Percentiles rank a stretch among this genome's conserved stretches.
These are phyloP conservation scores for Murraya koenigii DNA, from an alignment of 345 rosid genomes.

Conservation along the genomic window DNA sequence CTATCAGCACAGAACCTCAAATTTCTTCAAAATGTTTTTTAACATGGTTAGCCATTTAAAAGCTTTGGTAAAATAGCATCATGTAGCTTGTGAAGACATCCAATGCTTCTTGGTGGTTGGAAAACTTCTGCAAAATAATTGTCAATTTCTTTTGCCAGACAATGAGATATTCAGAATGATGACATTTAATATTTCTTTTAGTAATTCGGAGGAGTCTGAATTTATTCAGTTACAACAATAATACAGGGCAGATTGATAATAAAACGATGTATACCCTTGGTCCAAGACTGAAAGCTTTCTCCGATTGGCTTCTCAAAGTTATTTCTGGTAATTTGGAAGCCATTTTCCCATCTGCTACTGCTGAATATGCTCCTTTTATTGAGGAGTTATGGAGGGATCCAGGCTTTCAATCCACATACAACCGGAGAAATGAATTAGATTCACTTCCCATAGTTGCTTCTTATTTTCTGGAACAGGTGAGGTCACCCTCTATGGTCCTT, in stretches of 20 bases:
- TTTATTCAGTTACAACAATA: slow-evolving; percentile 17
- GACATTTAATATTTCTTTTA: slow-evolving; percentile 5
- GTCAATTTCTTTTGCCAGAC: no score
- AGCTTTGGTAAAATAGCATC: background rate
- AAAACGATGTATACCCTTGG: slow-evolving; percentile 42
- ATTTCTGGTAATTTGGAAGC: slow-evolving; percentile 72
- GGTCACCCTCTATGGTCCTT: slow-evolving; percentile 11
- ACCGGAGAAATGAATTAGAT: slow-evolving; percentile 60
- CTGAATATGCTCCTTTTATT: slow-evolving; percentile 61
- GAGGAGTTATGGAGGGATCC: slow-evolving; percentile 73
- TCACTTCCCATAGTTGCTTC: slow-evolving; percentile 68
- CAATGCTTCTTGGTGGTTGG: background rate
- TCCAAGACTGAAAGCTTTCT: slow-evolving; percentile 55
- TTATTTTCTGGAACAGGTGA: slow-evolving; percentile 82
- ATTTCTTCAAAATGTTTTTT: background rate
- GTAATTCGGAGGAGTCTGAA: slow-evolving; percentile 6
- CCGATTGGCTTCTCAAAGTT: slow-evolving; percentile 66
- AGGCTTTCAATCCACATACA: slow-evolving; percentile 78
- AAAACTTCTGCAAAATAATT: background rate
- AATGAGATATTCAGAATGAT: background rate
- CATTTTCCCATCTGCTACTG: slow-evolving; percentile 53
- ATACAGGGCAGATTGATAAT: slow-evolving; percentile 30
- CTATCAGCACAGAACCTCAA: background rate
- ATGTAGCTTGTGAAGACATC: background rate
- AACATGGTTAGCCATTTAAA: background rate